Evolutionary conservation across 768 basidiomycete genomes (phyloP).

Genomic region (Termitomyces sp.): DNA sequence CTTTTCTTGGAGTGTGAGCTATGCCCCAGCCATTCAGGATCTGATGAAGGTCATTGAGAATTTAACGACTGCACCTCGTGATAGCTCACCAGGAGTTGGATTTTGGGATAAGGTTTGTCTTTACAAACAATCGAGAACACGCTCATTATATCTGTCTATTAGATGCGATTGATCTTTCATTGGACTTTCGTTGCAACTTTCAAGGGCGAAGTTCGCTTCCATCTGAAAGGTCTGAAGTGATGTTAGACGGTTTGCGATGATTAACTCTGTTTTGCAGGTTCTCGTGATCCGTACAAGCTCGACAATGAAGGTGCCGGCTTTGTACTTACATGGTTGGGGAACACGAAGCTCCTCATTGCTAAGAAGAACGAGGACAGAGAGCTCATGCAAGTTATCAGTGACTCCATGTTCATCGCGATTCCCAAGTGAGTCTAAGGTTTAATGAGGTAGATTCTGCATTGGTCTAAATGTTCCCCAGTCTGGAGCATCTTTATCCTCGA

Average conservation of each 20-base stretch:
- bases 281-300: slow-evolving; percentile 74
- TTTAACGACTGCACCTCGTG: slow-evolving; percentile 70
- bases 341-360: slow-evolving; percentile 66
- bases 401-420: slow-evolving; percentile 77
- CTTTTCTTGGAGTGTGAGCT: slow-evolving; percentile 88
- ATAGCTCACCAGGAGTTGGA: slow-evolving; percentile 79
- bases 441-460: neutral
- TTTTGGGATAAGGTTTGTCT: slow-evolving; percentile 90
- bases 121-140: too few relatives aligned
- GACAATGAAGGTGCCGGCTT: slow-evolving; percentile 80
- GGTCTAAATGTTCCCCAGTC: slow-evolving; percentile 6
- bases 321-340: slow-evolving; percentile 78
- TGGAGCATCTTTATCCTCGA: slow-evolving; percentile 19
- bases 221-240: slow-evolving; percentile 72
- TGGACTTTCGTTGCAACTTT: slow-evolving; percentile 75
- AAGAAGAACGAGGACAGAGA: slow-evolving; percentile 70
- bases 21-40: slow-evolving; percentile 83
- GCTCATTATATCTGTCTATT: slow-evolving; percentile 1
- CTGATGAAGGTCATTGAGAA: slow-evolving; percentile 81
- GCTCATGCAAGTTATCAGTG: slow-evolving; percentile 77
- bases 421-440: slow-evolving; percentile 62
- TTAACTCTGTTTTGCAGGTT: slow-evolving; percentile 44
- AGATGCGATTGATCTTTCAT: slow-evolving; percentile 80
- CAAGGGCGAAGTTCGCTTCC: slow-evolving; percentile 65
- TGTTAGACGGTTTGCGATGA: neutral